Percentiles rank a stretch among this genome's conserved stretches.
phyloP scores from a whole-genome alignment of 2,329 filamentous ascomycete genomes.

The Penicillium sp. region DNA sequence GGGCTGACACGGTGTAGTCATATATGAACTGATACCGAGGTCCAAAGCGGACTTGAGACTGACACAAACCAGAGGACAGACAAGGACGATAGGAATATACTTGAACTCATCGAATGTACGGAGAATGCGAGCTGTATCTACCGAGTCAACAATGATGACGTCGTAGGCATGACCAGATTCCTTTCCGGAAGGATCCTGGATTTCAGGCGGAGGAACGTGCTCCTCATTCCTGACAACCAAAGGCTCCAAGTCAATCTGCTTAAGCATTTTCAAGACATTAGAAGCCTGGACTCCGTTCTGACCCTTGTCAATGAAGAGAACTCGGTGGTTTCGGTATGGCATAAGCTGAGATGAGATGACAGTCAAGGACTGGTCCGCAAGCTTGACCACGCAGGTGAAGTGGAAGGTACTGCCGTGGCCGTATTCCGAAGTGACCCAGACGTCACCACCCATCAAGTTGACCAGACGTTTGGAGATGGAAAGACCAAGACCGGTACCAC shows the following conservation, averaged over 20 bases:
- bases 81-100: conserved; percentile 90
- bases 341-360: conserved; percentile 73
- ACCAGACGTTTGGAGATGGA: conserved; percentile 95
- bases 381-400: conserved; percentile 88
- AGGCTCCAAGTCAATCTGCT: conserved; percentile 73
- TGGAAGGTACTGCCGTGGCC: conserved; percentile 92
- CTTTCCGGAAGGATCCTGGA: conserved; percentile 50
- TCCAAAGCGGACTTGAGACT: conserved; percentile 91
- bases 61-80: conserved; percentile 85
- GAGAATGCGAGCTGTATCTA: conserved; percentile 81
- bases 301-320: conserved; percentile 92
- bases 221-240: conserved; percentile 77
- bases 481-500: conserved; percentile 86
- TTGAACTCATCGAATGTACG: conserved; percentile 93
- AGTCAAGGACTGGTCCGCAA: conserved; percentile 74
- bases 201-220: conserved; percentile 60
- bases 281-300: conserved; percentile 64
- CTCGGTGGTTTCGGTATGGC: conserved; percentile 88
- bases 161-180: conserved; percentile 68
- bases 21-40: conserved; percentile 96
- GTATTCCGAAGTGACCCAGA: conserved; percentile 93
- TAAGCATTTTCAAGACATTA: conserved; percentile 76
- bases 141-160: conserved; percentile 92
- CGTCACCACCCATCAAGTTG: conserved; percentile 91
- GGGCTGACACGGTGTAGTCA: conserved; percentile 92